Percentiles rank a stretch among this genome's conserved stretches.
Conservation (phyloP, 202 grass and related monocot genomes). For the Zoysia matrella region DNA sequence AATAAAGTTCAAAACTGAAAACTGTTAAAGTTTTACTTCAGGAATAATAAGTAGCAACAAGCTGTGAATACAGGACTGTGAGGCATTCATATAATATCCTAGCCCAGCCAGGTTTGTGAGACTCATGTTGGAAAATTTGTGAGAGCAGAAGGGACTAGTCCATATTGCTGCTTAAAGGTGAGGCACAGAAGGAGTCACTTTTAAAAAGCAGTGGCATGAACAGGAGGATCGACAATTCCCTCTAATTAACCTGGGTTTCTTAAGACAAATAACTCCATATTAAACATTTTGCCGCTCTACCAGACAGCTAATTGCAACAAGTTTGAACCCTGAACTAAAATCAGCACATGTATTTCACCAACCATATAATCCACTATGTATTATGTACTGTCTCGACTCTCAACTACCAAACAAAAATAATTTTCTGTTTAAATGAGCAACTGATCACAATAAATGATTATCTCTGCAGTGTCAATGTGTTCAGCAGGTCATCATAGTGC, state of each 20-base stretch:
- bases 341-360: not conserved
- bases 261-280: slow-evolving; percentile 11
- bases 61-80: not conserved
- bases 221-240: not conserved
- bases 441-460: slow-evolving; percentile 4
- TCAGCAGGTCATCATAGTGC: not conserved
- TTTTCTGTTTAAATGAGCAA: slow-evolving; percentile 6
- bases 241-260: not conserved
- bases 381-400: not conserved
- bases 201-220: not conserved
- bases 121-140: not conserved
- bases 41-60: not conserved
- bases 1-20: not conserved
- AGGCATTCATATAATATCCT: not conserved
- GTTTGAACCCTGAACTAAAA: slow-evolving; percentile 2
- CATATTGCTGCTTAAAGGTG: not conserved
- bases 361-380: slow-evolving; percentile 17
- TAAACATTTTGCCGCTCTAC: slow-evolving; percentile 2
- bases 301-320: slow-evolving; percentile 1
- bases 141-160: not conserved
- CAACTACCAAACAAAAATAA: not conserved
- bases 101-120: not conserved
- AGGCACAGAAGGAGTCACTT: not conserved
- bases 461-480: not conserved
- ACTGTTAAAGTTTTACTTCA: not conserved